A percentile compares a stretch with the other conserved stretches of the same genome.
Conservation (phyloP, 345 rosid genomes). For the Arabidopsis thaliana region DNA sequence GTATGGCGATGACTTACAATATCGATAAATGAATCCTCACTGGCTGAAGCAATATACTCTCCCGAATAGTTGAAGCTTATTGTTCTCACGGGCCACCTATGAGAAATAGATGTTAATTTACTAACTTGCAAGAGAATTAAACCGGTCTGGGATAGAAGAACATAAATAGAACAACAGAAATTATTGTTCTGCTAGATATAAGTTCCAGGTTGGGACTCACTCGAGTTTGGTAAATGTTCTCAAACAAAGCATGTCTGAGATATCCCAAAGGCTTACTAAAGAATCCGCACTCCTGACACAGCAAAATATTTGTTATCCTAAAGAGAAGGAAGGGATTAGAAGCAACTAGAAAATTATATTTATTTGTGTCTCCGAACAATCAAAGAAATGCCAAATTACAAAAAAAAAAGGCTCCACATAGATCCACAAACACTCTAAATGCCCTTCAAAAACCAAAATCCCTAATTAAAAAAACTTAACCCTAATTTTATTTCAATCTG, state of each 20-base stretch:
- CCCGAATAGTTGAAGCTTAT: constrained; percentile 88
- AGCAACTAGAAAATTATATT: neutral
- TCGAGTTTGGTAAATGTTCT: constrained; percentile 88
- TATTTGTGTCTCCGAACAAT: neutral
- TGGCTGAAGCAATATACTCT: constrained; percentile 92
- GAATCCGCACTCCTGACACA: constrained; percentile 97
- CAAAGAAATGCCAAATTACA: too few relatives aligned
- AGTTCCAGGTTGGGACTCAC: constrained; percentile 54
- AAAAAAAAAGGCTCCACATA: too few relatives aligned
- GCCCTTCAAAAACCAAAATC: too few relatives aligned
- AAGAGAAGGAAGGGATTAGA: constrained; percentile 3
- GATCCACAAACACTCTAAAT: too few relatives aligned
- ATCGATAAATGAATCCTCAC: constrained; percentile 91
- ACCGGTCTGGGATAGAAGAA: too few relatives aligned
- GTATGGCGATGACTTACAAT: constrained; percentile 56
- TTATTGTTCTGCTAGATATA: neutral
- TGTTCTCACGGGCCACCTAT: constrained; percentile 94
- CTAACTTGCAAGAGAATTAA: constrained; percentile 7
- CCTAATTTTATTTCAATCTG: too few relatives aligned
- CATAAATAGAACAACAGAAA: too few relatives aligned
- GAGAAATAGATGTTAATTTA: constrained; percentile 22
- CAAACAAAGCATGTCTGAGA: constrained; percentile 91
- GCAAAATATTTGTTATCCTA: constrained; percentile 75
- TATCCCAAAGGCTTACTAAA: constrained; percentile 97
- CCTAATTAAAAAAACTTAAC: too few relatives aligned